A percentile compares a stretch with the other conserved stretches of the same genome.
Conservation (phyloP, 495 filamentous ascomycete species). For the Aspergillus indologenus region DNA sequence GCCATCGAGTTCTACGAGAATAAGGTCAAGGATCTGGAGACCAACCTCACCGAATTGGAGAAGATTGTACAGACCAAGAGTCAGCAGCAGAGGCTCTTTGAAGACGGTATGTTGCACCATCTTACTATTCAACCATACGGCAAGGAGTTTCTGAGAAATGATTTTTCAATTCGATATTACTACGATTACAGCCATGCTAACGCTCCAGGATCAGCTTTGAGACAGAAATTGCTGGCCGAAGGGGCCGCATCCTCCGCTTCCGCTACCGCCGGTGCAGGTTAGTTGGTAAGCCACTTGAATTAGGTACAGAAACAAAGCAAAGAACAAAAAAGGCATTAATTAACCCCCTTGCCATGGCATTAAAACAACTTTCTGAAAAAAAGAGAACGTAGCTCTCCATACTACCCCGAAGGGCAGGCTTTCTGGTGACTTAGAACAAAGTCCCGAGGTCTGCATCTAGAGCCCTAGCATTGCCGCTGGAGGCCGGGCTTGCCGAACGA, state of each 20-base stretch:
- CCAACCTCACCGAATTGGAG: slow-evolving; percentile 82
- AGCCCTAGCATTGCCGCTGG: slow-evolving; percentile 11
- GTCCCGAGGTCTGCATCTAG: slow-evolving; percentile 34
- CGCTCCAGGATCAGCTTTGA: slow-evolving; percentile 30
- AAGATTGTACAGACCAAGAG: slow-evolving; percentile 81
- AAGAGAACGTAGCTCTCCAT: neutral
- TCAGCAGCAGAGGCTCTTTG: slow-evolving; percentile 77
- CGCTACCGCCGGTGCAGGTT: slow-evolving; percentile 30
- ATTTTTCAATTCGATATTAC: neutral
- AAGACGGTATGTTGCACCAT: slow-evolving; percentile 64
- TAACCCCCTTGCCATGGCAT: too few relatives aligned
- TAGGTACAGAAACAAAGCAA: slow-evolving; percentile 1
- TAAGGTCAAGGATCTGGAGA: slow-evolving; percentile 77
- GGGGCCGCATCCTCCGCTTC: slow-evolving; percentile 29
- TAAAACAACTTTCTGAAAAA: neutral
- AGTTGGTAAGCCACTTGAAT: neutral
- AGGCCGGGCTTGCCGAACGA: slow-evolving; percentile 3
- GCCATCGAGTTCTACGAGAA: slow-evolving; percentile 80
- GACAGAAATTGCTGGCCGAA: slow-evolving; percentile 48
- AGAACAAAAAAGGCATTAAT: slow-evolving; percentile 5
- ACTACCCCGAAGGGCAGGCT: neutral
- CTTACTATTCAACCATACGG: neutral
- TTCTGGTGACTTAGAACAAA: slow-evolving; percentile 24
- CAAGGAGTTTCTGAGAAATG: neutral
- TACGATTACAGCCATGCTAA: neutral